Evolutionary conservation across 768 basidiomycete genomes (phyloP).

Genomic region (Obba rivulosa): DNA sequence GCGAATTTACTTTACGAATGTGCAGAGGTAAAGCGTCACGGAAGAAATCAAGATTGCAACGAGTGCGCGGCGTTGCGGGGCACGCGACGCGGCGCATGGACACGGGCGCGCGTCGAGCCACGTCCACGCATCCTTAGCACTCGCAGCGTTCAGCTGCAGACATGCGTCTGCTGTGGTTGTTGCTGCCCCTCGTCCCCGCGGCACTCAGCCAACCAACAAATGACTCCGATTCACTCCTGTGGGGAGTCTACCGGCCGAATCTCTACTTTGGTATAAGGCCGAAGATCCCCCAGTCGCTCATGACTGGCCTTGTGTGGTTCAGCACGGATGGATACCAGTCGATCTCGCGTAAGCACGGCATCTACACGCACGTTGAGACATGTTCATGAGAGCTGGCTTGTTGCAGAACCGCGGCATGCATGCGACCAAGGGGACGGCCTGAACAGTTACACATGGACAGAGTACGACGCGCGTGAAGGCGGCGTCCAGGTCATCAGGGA

Average conservation of each 20-base stretch:
- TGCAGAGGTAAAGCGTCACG: no score
- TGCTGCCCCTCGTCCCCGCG: conserved; percentile 37
- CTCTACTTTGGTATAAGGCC: conserved; percentile 94
- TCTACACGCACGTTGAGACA: not conserved
- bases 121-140: conserved; percentile 1
- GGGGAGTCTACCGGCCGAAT: conserved; percentile 88
- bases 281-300: conserved; percentile 78
- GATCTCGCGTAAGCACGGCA: conserved; percentile 45
- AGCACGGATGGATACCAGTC: conserved; percentile 83
- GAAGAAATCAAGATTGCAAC: no score
- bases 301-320: conserved; percentile 94
- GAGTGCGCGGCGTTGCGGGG: not conserved
- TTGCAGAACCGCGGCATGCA: conserved; percentile 72
- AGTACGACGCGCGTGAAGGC: conserved; percentile 81
- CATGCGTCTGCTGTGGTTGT: conserved; percentile 44
- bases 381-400: not conserved
- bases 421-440: conserved; percentile 87
- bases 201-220: conserved; percentile 38
- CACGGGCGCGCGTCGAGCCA: conserved; percentile 1
- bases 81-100: not conserved
- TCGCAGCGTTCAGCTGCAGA: not conserved
- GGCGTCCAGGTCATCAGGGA: conserved; percentile 85
- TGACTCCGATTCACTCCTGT: conserved; percentile 52
- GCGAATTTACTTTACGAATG: no score
- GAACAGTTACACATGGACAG: conserved; percentile 79